Percentiles rank a stretch among this genome's conserved stretches.
Conservation (phyloP, 371 early-diverging fungal species). For the Conidiobolus incongruus region DNA sequence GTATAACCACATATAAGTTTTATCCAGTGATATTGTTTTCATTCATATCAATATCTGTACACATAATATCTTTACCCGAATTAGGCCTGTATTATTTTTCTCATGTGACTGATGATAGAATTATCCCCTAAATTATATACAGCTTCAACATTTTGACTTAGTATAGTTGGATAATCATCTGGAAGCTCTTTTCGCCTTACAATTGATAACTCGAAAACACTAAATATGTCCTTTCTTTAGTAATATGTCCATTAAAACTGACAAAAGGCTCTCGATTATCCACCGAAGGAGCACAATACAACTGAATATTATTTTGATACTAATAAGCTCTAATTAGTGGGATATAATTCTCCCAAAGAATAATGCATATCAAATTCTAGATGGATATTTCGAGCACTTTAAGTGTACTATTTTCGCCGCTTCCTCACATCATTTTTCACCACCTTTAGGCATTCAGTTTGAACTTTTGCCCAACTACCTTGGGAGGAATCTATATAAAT, state of each 20-base stretch:
- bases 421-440: conserved; percentile 7
- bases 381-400: conserved; percentile 4
- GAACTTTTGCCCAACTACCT: conserved; percentile 7
- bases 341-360: conserved; percentile 11
- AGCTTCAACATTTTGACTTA: conserved; percentile 1
- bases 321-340: conserved; percentile 7
- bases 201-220: conserved; percentile 8
- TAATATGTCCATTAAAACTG: conserved; percentile 8
- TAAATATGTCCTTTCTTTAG: conserved; percentile 9
- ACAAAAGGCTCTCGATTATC: conserved; percentile 7
- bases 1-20: conserved; percentile 7
- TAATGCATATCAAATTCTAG: conserved; percentile 3
- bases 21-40: conserved; percentile 6
- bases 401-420: conserved; percentile 8
- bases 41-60: conserved; percentile 9
- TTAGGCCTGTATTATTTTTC: conserved; percentile 7
- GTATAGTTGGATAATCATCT: conserved; percentile 4
- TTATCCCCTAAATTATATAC: conserved; percentile 6
- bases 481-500: conserved; percentile 5
- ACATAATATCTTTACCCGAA: conserved; percentile 7
- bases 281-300: conserved; percentile 10
- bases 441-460: conserved; percentile 9
- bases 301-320: conserved; percentile 7
- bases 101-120: conserved; percentile 7
- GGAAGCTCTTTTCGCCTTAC: conserved; percentile 7